These are phyloP conservation scores for Neurospora sp. DNA, from an alignment of 495 filamentous ascomycete genomes.

Conservation along the genomic window DNA sequence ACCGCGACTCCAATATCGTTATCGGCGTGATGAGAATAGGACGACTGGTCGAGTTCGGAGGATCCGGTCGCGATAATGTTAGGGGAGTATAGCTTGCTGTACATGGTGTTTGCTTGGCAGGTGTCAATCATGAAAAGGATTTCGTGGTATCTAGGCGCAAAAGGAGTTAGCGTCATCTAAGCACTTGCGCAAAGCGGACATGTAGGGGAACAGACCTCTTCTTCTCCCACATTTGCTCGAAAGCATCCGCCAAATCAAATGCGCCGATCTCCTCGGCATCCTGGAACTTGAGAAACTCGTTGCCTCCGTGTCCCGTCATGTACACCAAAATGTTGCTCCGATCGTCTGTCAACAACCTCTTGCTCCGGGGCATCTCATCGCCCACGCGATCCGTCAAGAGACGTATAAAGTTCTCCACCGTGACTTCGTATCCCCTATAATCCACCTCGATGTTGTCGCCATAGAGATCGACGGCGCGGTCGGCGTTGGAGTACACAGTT, in stretches of 20 bases:
- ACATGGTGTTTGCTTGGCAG: conserved; percentile 99
- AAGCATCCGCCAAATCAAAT: conserved; percentile 92
- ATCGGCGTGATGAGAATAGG: conserved; percentile 94
- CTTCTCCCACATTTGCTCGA: conserved; percentile 99
- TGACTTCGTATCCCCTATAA: conserved; percentile 96
- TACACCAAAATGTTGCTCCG: conserved; percentile 95
- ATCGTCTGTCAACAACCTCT: conserved; percentile 82
- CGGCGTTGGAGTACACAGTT: conserved; percentile 96
- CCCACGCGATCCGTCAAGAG: conserved; percentile 87
- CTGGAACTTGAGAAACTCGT: conserved; percentile 97
- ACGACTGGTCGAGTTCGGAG: conserved; percentile 85
- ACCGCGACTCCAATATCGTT: conserved; percentile 94
- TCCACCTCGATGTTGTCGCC: conserved; percentile 99
- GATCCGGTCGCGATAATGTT: conserved; percentile 95
- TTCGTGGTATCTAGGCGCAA: conserved; percentile 60
- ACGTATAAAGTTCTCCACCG: conserved; percentile 96
- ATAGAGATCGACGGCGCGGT: conserved; percentile 90
- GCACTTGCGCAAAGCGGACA: not conserved
- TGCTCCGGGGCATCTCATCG: conserved; percentile 87
- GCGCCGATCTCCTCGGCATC: conserved; percentile 95
- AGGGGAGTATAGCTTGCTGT: conserved; percentile 91
- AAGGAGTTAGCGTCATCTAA: not conserved
- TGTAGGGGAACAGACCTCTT: conserved; percentile 51
- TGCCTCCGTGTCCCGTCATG: conserved; percentile 98
- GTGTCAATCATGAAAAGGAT: conserved; percentile 99